phyloP scores from a whole-genome alignment of 2,329 filamentous ascomycete genomes.

The Cercospora sp. region DNA sequence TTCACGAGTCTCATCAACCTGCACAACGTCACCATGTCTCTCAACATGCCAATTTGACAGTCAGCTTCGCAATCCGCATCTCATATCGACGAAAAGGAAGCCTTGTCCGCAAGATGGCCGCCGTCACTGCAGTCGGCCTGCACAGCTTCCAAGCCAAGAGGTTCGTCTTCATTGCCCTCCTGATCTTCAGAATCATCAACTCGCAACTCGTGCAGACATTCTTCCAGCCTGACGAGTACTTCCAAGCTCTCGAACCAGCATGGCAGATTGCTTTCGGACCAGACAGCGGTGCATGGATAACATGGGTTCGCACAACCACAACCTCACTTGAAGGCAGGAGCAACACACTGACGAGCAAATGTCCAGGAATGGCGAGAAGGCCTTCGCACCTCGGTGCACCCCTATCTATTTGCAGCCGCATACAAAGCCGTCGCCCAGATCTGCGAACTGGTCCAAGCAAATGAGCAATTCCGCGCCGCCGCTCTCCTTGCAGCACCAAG shows the following conservation, averaged over 20 bases:
- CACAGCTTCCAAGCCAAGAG: conserved; percentile 4
- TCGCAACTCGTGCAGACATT: conserved; percentile 79
- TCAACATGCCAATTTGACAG: background rate
- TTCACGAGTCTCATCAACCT: background rate
- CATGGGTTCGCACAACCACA: conserved; percentile 67
- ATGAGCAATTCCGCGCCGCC: conserved; percentile 60
- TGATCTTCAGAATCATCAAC: conserved; percentile 77
- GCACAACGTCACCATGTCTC: background rate
- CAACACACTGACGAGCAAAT: conserved; percentile 12
- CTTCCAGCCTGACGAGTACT: conserved; percentile 98
- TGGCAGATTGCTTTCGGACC: conserved; percentile 84
- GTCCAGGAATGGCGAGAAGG: conserved; percentile 85
- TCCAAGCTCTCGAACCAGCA: conserved; percentile 90
- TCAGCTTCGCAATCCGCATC: background rate
- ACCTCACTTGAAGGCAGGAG: background rate
- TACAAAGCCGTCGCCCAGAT: conserved; percentile 65
- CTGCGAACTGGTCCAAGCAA: conserved; percentile 56
- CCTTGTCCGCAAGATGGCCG: background rate
- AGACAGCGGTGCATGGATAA: conserved; percentile 82
- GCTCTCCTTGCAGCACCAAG: conserved; percentile 73
- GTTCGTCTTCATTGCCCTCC: conserved; percentile 38
- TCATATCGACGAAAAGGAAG: background rate
- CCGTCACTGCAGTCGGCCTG: background rate
- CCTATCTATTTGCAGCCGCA: conserved; percentile 75
- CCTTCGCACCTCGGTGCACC: conserved; percentile 87